A percentile compares a stretch with the other conserved stretches of the same genome.
These are phyloP conservation scores for Hemerocallis citrina DNA, from an alignment of 106 monocot species.

Conservation along the genomic window DNA sequence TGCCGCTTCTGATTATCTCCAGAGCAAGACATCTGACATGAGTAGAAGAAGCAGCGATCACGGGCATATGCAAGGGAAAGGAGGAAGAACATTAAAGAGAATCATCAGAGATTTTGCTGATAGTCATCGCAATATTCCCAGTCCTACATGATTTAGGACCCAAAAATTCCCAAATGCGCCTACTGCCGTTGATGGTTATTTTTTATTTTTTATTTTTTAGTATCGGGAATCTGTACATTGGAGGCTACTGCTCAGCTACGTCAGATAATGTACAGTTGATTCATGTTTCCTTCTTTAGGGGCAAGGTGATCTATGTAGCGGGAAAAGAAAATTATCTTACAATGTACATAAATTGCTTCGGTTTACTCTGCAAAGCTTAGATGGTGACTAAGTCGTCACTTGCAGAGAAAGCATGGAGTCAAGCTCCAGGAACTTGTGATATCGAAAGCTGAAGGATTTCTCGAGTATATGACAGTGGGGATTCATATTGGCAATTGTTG, in stretches of 20 bases:
- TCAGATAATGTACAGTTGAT: conserved; percentile 2
- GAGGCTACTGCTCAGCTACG: neutral
- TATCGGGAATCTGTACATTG: conserved; percentile 21
- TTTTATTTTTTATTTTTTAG: neutral
- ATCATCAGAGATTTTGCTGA: conserved; percentile 84
- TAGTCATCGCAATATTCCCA: conserved; percentile 42
- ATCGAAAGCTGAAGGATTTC: no score
- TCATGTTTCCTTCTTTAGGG: neutral
- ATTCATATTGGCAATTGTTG: no score
- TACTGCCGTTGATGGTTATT: neutral
- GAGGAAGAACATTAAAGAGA: conserved; percentile 75
- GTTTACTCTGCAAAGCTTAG: neutral
- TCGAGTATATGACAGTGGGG: no score
- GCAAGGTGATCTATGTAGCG: neutral
- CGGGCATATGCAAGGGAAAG: conserved; percentile 81
- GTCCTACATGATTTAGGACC: conserved; percentile 1
- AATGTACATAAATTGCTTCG: neutral
- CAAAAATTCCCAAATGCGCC: neutral
- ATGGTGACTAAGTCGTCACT: neutral
- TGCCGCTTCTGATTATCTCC: conserved; percentile 76
- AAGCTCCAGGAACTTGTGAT: neutral
- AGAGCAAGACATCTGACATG: conserved; percentile 27
- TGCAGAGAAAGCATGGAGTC: neutral
- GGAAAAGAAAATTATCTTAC: neutral
- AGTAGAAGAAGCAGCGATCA: conserved; percentile 21